Evolutionary conservation across 1,284 basidiomycete species (phyloP), one percentile per base, ranked within the genome.

Genomic region (Xanthoconium separans): DNA sequence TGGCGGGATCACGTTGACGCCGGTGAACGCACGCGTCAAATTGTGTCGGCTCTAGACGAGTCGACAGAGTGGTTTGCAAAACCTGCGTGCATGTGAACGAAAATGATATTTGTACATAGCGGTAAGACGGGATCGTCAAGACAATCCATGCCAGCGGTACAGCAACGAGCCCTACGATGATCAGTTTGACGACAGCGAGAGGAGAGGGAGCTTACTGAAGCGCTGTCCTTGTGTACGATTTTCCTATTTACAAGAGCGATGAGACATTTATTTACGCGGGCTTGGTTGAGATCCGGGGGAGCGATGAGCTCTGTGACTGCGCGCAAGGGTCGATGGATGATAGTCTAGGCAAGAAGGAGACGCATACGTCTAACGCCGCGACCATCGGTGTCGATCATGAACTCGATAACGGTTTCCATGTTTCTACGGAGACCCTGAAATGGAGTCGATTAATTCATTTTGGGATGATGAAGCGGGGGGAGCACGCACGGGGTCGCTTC

Each of bases 241-340:
- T 96, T 97, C 50, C 93, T 82, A 61, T 89, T 89, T 2, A 95
- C 92, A 2, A 97, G 77, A 2, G 93, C 92, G 53, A 97, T 94
- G 31, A 98, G 77, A 61, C 93, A 94, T 71, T 95, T 96, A 73
- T 97, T 96, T 42, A 93, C 93, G 36, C 89, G 82, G 7, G 92
- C 89, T 73, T 95, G 93, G 45, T 86, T 88, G 44, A 95, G 77
- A 55, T 94, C 91, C 0, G 93, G 92, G 2, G 85, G 84, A 47
- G 79, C 82, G 58, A 94, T 82, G 49, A 97, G 79, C 47, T 93
- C 91, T 39, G 81, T 73, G 39, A 95, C 94, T 96, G 4, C 51
- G 46, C 42, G 34, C n/a, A 20, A 4, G 30, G 44, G 15, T 34
- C 33, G n/a, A n/a, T n/a, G 7, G 15, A 44, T 8, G 1, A 31